A percentile compares a stretch with the other conserved stretches of the same genome.
Conservation (phyloP, 306 rosid genomes). For the Trifolium dubium region DNA sequence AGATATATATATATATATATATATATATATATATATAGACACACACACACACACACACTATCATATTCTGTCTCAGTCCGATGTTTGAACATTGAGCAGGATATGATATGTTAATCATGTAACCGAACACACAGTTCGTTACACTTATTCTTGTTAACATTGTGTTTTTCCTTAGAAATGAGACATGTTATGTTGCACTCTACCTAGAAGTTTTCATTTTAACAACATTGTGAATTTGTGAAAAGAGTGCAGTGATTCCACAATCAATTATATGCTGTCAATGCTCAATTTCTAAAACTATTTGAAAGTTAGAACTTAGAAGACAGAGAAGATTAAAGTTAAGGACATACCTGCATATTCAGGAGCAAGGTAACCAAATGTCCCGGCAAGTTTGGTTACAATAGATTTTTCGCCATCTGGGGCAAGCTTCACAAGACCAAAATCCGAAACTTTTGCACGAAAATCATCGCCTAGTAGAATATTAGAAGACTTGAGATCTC, state of each 20-base stretch:
- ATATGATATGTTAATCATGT: too few relatives aligned
- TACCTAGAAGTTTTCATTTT: slow-evolving; percentile 7
- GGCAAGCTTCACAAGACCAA: slow-evolving; percentile 85
- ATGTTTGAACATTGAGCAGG: too few relatives aligned
- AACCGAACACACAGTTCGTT: background rate
- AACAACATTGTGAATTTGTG: background rate
- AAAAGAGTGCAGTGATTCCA: background rate
- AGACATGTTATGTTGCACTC: background rate
- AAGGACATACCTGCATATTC: slow-evolving; percentile 75
- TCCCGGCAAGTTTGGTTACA: slow-evolving; percentile 79
- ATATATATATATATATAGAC: too few relatives aligned
- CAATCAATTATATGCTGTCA: background rate
- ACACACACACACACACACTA: too few relatives aligned
- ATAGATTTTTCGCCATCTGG: slow-evolving; percentile 73
- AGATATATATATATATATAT: too few relatives aligned
- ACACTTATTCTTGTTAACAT: slow-evolving; percentile 10
- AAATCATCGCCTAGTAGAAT: slow-evolving; percentile 72
- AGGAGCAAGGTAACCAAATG: slow-evolving; percentile 92
- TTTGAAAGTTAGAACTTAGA: slow-evolving; percentile 30
- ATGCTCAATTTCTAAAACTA: slow-evolving; percentile 27
- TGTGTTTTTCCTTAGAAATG: background rate
- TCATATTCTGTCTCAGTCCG: too few relatives aligned
- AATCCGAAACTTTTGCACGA: slow-evolving; percentile 83
- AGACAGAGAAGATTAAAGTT: slow-evolving; percentile 24
- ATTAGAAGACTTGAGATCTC: slow-evolving; percentile 88